Conservation (phyloP, 1,284 basidiomycete genomes). For the Pseudozyma thailandica region DNA sequence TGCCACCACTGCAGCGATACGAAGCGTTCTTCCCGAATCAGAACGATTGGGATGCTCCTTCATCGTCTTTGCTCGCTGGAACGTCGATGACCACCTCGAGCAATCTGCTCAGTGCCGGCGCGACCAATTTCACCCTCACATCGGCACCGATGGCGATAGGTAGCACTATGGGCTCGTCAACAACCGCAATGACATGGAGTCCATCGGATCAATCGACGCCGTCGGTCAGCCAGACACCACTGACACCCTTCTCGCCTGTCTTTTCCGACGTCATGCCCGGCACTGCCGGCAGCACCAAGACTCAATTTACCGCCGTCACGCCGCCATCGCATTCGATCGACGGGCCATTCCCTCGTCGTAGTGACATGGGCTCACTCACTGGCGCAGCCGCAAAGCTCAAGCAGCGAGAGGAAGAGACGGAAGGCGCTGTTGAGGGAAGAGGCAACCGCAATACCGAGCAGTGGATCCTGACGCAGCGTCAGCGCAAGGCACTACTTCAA, state of each 20-base stretch:
- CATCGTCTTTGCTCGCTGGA: not conserved
- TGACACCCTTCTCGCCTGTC: constrained; percentile 53
- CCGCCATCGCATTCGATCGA: constrained; percentile 13
- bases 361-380: constrained; percentile 12
- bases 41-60: constrained; percentile 13
- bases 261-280: constrained; percentile 48
- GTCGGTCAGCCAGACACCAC: constrained; percentile 37
- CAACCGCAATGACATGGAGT: constrained; percentile 37
- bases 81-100: not conserved
- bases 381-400: constrained; percentile 18
- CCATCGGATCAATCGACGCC: constrained; percentile 43
- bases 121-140: constrained; percentile 10
- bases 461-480: constrained; percentile 44
- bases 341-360: constrained; percentile 1
- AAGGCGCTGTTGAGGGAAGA: constrained; percentile 2
- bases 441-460: constrained; percentile 34
- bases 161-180: constrained; percentile 23
- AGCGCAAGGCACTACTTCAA: constrained; percentile 29
- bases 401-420: not conserved
- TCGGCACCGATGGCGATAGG: constrained; percentile 30
- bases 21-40: constrained; percentile 29
- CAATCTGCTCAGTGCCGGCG: constrained; percentile 7
- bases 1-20: constrained; percentile 37
- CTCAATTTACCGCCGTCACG: constrained; percentile 12
- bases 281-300: constrained; percentile 24